Base-by-base conservation (phyloP, 768 basidiomycete species). In the Russula griseocarnosa region DNA sequence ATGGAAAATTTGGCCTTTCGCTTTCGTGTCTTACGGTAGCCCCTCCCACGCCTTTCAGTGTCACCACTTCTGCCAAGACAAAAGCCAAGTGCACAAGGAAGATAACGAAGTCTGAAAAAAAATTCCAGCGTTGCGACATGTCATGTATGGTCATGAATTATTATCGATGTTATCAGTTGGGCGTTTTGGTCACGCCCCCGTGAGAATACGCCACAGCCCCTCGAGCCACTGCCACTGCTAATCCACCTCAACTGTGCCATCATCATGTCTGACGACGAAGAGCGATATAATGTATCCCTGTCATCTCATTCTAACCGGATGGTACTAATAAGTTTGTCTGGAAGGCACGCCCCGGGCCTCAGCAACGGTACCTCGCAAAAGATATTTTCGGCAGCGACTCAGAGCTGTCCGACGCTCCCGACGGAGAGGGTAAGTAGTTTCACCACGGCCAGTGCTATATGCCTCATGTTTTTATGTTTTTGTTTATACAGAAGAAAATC, bases 401-500 rank as follows among this genome's bases (percentile, higher is more conserved):
- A 18, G 64, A 65, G 40, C 59, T 65, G 24, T 65, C 64, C 14
- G 64, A 65, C 14, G 59, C 64, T 11, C 64, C 64, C 9, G 64
- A 64, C 14, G 63, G 58, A 60, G 63, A 65, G 9, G 64, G 64
- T 61, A 28, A 34, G 63, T 32, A 26, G 11, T 22, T 52, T 4
- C 28, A 16, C 28, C 6, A 8, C 22, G 0, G 32, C 24, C 20
- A 13, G 32, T 11, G 38, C 10, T 51, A 8, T 18, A 54, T 47
- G 13, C 18, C 13, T 58, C 36, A 51, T 5, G 3, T 13, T n/a
- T 24, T 14, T 38, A n/a, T n/a, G n/a, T n/a, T n/a, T n/a, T n/a
- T n/a, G 1, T 53, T 47, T n/a, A n/a, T 46, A 44, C 42, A 63
- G 67, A 76, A 69, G 79, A 76, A 52, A 80, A 78, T 46, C 74